Evolutionary conservation across 345 rosid genomes (phyloP).

Genomic region (Euphorbia peplus): DNA sequence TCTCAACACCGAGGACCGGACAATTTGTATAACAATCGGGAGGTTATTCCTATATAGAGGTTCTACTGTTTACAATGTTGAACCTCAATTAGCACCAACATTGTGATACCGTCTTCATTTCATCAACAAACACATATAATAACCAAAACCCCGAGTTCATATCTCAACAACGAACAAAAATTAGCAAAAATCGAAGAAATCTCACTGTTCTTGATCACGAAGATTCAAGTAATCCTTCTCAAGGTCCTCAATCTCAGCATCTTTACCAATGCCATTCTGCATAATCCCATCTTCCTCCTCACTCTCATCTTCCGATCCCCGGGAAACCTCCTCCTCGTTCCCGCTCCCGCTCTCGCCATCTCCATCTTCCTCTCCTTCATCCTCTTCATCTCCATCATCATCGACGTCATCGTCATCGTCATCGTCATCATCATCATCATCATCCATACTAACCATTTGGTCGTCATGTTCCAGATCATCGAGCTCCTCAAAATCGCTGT

Average conservation of each 20-base stretch:
- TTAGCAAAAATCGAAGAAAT: background rate
- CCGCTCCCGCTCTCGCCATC: too few species aligned
- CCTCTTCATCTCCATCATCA: background rate
- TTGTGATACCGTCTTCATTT: background rate
- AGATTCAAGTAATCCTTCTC: slow-evolving; percentile 72
- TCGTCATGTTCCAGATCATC: background rate
- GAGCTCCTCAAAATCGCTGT: background rate
- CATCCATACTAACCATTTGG: background rate
- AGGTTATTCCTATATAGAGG: too few species aligned
- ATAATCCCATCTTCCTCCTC: slow-evolving; percentile 20
- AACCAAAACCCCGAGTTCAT: background rate
- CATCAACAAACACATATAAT: background rate
- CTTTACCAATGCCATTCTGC: slow-evolving; percentile 23
- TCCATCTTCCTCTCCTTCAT: slow-evolving; percentile 1
- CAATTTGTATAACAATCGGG: too few species aligned
- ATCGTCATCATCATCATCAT: slow-evolving; percentile 14
- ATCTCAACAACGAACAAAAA: background rate
- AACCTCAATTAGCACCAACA: background rate
- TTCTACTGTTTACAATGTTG: too few species aligned
- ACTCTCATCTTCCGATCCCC: slow-evolving; percentile 11
- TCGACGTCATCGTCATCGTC: background rate
- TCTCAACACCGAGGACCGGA: too few species aligned
- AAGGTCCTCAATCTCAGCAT: slow-evolving; percentile 76
- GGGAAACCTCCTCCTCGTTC: slow-evolving; percentile 10
- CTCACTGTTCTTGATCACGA: slow-evolving; percentile 72